phyloP scores from a whole-genome alignment of 306 rosid species.

The Sechiopsis laciniata region DNA sequence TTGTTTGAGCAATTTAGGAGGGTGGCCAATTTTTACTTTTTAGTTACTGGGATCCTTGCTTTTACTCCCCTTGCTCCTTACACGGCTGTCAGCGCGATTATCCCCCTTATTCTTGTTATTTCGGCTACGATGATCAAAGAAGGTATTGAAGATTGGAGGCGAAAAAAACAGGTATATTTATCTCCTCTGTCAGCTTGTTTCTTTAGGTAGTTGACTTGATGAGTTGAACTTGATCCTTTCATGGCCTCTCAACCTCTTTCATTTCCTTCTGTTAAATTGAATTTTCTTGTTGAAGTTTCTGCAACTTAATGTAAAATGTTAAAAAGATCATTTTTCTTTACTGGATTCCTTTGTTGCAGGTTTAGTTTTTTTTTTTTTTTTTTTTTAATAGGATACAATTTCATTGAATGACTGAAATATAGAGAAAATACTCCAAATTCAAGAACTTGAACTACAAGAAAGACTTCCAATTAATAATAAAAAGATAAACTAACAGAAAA shows the following conservation, averaged over 20 bases:
- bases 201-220: background rate
- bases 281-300: background rate
- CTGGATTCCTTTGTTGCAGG: background rate
- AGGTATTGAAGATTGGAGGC: slow-evolving; percentile 68
- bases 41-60: slow-evolving; percentile 63
- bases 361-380: background rate
- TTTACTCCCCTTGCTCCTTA: slow-evolving; percentile 84
- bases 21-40: slow-evolving; percentile 82
- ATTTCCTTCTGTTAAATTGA: background rate
- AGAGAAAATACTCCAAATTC: too few species aligned
- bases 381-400: too few species aligned
- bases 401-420: too few species aligned
- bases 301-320: background rate
- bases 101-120: slow-evolving; percentile 58
- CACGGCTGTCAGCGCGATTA: slow-evolving; percentile 66
- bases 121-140: slow-evolving; percentile 78
- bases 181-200: slow-evolving; percentile 15
- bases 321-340: background rate
- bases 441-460: too few species aligned
- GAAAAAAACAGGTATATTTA: slow-evolving; percentile 73
- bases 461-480: too few species aligned
- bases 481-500: too few species aligned
- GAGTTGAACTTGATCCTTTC: slow-evolving; percentile 11
- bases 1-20: slow-evolving; percentile 98
- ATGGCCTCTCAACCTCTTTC: background rate